Evolutionary conservation across 805 yeast genomes (phyloP).

Genomic region (Starmerella floricola): DNA sequence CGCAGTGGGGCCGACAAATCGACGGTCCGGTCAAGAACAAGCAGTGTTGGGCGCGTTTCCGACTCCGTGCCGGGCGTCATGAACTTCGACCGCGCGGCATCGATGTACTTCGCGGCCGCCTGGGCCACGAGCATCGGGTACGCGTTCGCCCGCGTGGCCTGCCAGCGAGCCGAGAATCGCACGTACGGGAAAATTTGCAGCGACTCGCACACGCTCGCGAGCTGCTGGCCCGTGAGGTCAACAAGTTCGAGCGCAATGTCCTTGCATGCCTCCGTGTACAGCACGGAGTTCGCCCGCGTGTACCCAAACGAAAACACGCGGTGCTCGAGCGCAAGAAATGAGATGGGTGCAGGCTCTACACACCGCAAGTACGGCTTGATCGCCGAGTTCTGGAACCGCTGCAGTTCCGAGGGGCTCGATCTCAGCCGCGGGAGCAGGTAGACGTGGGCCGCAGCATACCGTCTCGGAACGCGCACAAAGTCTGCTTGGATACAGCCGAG

Average conservation of each 20-base stretch:
- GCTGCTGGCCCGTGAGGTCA: slow-evolving; percentile 44
- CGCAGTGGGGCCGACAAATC: slow-evolving; percentile 74
- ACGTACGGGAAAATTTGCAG: slow-evolving; percentile 85
- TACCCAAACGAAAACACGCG: slow-evolving; percentile 59
- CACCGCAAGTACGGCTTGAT: slow-evolving; percentile 24
- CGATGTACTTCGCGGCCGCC: slow-evolving; percentile 12
- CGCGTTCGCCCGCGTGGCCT: slow-evolving; percentile 39
- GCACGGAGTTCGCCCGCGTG: slow-evolving; percentile 51
- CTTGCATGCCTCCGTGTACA: slow-evolving; percentile 52
- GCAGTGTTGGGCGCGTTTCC: slow-evolving; percentile 55
- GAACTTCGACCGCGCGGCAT: slow-evolving; percentile 4
- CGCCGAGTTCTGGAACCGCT: slow-evolving; percentile 23
- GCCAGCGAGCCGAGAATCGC: slow-evolving; percentile 41
- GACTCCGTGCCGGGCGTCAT: slow-evolving; percentile 31
- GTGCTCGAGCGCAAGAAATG: slow-evolving; percentile 54
- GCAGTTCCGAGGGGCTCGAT: slow-evolving; percentile 17
- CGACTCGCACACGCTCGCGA: slow-evolving; percentile 60
- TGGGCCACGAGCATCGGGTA: slow-evolving; percentile 41
- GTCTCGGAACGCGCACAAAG: slow-evolving; percentile 47
- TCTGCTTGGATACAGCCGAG: slow-evolving; percentile 72
- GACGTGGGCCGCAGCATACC: slow-evolving; percentile 65
- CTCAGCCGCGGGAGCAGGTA: slow-evolving; percentile 51
- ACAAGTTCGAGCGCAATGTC: slow-evolving; percentile 32
- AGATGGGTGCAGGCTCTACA: slow-evolving; percentile 36
- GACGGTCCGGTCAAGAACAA: slow-evolving; percentile 71